phyloP scores from a whole-genome alignment of 176 grass and related monocot genomes.

The Bromus sterilis region DNA sequence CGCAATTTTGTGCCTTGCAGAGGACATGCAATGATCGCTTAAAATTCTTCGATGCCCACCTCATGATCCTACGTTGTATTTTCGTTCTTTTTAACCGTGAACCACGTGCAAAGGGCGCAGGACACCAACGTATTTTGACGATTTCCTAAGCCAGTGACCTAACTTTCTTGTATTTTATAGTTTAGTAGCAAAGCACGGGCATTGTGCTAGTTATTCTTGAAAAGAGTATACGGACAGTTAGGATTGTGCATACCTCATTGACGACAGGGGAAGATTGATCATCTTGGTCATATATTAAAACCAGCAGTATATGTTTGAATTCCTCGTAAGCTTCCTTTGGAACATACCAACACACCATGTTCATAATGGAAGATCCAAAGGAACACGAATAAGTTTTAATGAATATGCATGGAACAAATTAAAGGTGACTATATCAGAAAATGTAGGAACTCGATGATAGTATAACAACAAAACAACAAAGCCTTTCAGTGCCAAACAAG shows the following conservation, averaged over 20 bases:
- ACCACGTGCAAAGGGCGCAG: no score
- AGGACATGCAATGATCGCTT: no score
- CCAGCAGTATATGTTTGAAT: slow-evolving; percentile 95
- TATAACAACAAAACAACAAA: no score
- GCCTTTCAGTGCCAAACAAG: no score
- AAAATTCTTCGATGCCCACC: no score
- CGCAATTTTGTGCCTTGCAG: no score
- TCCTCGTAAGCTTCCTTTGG: slow-evolving; percentile 99
- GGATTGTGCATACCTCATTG: slow-evolving; percentile 51
- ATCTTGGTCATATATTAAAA: slow-evolving; percentile 88
- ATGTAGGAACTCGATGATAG: not conserved
- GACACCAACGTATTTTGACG: no score
- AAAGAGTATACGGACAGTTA: not conserved
- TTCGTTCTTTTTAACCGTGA: no score
- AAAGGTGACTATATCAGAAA: not conserved
- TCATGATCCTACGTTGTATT: no score
- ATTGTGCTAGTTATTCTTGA: slow-evolving; percentile 17
- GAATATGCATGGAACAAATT: not conserved
- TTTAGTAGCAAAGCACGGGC: no score
- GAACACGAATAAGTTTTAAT: slow-evolving; percentile 11
- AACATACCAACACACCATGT: slow-evolving; percentile 27
- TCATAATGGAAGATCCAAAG: slow-evolving; percentile 5
- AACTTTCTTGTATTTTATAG: no score
- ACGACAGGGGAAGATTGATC: slow-evolving; percentile 82
- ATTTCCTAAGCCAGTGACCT: no score